Evolutionary conservation across 2,329 filamentous ascomycete species (phyloP), one percentile per base, ranked within the genome.

Genomic region (Hawksworthiomyces lignivorus): DNA sequence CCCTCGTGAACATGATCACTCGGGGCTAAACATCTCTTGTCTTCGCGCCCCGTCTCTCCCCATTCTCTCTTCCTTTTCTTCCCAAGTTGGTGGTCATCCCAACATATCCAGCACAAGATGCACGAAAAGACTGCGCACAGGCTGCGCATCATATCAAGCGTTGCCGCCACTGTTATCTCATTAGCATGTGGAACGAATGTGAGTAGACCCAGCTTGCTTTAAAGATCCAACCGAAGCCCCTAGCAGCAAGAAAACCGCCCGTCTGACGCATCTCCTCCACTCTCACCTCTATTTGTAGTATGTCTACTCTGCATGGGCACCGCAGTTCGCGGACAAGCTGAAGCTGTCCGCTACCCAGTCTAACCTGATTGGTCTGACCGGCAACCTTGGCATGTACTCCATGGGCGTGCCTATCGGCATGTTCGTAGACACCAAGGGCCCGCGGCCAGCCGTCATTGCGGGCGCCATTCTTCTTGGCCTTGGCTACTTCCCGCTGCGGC

Each of bases 291-390:
- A 32, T 46, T 38, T 27, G 14, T 39, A 96, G 87, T 97, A 98
- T 77, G 90, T 89, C 58, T 98, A 96, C 65, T 96, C 88, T 42
- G 90, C 90, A 63, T 98, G 92, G 89, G 88, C 87, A 12, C 92
- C 92, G 17, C 89, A 96, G 64, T 96, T 96, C 58, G 88, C 89
- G 37, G 82, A 94, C 56, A 81, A 77, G 53, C 72, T 98, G 54
- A 80, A 84, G 58, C 77, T 97, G 47, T 88, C 88, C 12, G 84
- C 92, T n/a, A 97, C 90, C 3, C 75, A 96, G 62, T 88, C 80
- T 63, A 97, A 98, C 63, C 64, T 97, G 51, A 89, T 98, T 57
- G 89, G 85, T 32, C 72, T 84, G n/a, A 75, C 78, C 35, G 85
- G 80, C n/a, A 90, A 90, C 56, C 65, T 97, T 56, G 90, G 90